phyloP scores from a whole-genome alignment of 805 yeast species.

The Starmerella apicola region DNA sequence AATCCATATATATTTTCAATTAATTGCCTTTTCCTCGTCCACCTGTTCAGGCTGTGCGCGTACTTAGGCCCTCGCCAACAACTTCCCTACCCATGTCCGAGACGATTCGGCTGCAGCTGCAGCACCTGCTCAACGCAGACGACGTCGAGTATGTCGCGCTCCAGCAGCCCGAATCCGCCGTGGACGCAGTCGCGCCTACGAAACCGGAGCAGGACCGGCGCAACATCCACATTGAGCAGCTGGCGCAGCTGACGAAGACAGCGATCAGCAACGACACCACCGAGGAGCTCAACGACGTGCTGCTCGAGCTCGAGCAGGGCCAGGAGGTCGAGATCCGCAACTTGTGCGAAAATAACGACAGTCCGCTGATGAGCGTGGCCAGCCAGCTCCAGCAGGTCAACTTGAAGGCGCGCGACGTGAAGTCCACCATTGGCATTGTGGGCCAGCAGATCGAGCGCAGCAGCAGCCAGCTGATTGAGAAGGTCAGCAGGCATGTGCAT shows the following conservation, averaged over 20 bases:
- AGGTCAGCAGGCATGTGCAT: constrained; percentile 17
- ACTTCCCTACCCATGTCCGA: no score
- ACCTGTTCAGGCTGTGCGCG: no score
- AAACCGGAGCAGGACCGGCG: constrained; percentile 1
- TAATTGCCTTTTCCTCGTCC: no score
- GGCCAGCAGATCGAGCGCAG: constrained; percentile 48
- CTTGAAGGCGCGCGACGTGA: constrained; percentile 42
- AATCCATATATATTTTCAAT: no score
- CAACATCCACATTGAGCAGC: constrained; percentile 50
- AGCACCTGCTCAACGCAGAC: constrained; percentile 14
- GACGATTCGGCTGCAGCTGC: constrained; percentile 18
- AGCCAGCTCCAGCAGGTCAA: constrained; percentile 53
- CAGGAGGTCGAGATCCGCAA: constrained; percentile 53
- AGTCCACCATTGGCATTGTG: constrained; percentile 43
- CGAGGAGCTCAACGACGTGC: constrained; percentile 41
- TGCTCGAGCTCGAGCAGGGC: constrained; percentile 44
- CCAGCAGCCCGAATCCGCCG: neutral
- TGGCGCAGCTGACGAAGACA: constrained; percentile 60
- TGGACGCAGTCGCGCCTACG: neutral
- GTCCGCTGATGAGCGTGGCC: constrained; percentile 38
- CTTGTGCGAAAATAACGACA: constrained; percentile 50
- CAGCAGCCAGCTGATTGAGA: constrained; percentile 50
- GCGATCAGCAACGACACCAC: constrained; percentile 46
- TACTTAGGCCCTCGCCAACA: no score
- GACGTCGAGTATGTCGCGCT: constrained; percentile 11